Conservation (phyloP, 73 alveolate genomes). For the Stentor roeselii region DNA sequence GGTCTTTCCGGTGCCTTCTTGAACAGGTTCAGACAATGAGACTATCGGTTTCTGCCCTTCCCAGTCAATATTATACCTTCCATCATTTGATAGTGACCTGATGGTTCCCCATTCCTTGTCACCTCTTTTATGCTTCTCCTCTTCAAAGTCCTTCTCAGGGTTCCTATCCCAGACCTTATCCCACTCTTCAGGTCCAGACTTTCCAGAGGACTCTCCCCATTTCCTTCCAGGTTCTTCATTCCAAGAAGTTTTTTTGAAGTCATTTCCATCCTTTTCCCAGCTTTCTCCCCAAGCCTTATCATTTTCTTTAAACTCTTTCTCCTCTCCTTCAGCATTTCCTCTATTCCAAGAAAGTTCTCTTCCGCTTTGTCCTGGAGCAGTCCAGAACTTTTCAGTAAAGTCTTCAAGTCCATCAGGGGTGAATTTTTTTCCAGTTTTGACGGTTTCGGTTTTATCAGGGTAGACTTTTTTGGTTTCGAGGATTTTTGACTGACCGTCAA, state of each 20-base stretch:
- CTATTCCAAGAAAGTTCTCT: neutral
- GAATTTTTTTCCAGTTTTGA: neutral
- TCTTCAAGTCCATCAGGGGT: neutral
- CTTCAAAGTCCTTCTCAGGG: neutral
- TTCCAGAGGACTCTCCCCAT: neutral
- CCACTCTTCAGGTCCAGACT: slow-evolving; percentile 10
- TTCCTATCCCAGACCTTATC: neutral
- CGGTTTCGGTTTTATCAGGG: neutral
- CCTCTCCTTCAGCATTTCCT: slow-evolving; percentile 9
- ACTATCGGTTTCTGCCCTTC: slow-evolving; percentile 11
- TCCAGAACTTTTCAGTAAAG: slow-evolving; percentile 24
- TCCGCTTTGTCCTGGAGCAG: neutral
- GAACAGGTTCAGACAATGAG: neutral
- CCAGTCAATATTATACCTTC: neutral
- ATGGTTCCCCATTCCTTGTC: slow-evolving; percentile 4
- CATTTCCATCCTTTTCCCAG: neutral
- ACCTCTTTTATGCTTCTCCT: neutral
- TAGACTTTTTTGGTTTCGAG: neutral
- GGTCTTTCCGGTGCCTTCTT: neutral
- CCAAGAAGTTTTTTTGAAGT: neutral
- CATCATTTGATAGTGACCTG: neutral
- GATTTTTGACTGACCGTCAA: neutral
- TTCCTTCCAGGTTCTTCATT: neutral
- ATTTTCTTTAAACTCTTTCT: neutral
- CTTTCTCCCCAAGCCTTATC: neutral